Percentiles rank a stretch among this genome's conserved stretches.
Conservation (phyloP, 2,329 filamentous ascomycete genomes). For the Aureobasidium sp. region DNA sequence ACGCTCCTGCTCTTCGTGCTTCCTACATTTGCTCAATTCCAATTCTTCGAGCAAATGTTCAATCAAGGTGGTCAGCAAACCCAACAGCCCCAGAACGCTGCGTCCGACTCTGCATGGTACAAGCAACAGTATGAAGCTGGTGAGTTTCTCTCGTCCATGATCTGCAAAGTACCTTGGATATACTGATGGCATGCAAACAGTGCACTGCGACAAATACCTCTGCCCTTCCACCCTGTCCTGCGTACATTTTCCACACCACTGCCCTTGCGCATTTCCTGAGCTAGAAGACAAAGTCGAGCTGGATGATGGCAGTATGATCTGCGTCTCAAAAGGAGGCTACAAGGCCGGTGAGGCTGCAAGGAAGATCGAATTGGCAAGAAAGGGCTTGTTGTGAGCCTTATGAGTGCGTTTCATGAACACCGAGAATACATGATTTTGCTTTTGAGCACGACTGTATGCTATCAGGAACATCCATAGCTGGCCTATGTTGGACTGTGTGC, state of each 20-base stretch:
- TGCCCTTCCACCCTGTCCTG: slow-evolving; percentile 92
- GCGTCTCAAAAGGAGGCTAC: slow-evolving; percentile 69
- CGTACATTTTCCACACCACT: slow-evolving; percentile 95
- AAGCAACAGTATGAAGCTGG: slow-evolving; percentile 61
- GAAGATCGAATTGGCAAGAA: slow-evolving; percentile 74
- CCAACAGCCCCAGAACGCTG: slow-evolving; percentile 66
- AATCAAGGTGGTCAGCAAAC: slow-evolving; percentile 52
- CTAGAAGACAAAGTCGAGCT: slow-evolving; percentile 62
- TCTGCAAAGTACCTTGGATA: not conserved
- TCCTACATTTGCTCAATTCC: slow-evolving; percentile 69
- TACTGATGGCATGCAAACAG: slow-evolving; percentile 34
- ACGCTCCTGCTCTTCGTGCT: slow-evolving; percentile 53
- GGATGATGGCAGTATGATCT: slow-evolving; percentile 65
- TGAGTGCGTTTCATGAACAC: not conserved
- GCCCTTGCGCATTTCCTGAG: slow-evolving; percentile 74
- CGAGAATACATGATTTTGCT: not conserved
- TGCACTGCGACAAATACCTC: slow-evolving; percentile 87
- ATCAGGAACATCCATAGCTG: not conserved
- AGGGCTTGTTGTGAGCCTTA: slow-evolving; percentile 57
- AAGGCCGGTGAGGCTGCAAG: slow-evolving; percentile 62
- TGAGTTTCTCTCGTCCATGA: slow-evolving; percentile 31
- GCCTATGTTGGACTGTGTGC: not conserved
- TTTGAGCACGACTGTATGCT: not conserved
- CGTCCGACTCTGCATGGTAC: slow-evolving; percentile 79
- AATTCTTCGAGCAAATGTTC: slow-evolving; percentile 99